Conservation (phyloP, 2,329 filamentous ascomycete species). For the Saccharata proteae region DNA sequence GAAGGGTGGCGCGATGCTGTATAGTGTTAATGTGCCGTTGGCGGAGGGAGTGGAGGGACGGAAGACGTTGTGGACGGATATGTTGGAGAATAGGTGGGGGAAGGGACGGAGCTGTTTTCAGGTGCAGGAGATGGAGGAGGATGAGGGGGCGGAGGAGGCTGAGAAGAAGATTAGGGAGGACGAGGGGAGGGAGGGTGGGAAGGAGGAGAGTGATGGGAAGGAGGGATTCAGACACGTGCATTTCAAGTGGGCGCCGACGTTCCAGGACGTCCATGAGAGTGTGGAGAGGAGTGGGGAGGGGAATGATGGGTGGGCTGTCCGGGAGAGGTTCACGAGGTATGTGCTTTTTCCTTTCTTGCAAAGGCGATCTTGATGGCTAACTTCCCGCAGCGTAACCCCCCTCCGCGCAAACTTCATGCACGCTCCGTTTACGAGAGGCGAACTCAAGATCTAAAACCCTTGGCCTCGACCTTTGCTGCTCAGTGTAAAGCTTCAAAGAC, state of each 20-base stretch:
- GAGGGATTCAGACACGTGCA: slow-evolving; percentile 59
- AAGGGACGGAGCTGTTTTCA: slow-evolving; percentile 72
- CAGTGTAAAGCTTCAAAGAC: too few relatives aligned
- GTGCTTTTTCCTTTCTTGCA: slow-evolving; percentile 14
- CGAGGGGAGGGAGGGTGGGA: slow-evolving; percentile 36
- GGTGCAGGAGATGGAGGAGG: slow-evolving; percentile 55
- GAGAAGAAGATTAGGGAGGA: slow-evolving; percentile 63
- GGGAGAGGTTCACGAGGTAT: slow-evolving; percentile 75
- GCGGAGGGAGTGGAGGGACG: slow-evolving; percentile 59
- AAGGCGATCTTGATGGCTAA: slow-evolving; percentile 1
- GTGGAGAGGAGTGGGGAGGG: slow-evolving; percentile 65
- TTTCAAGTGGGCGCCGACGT: slow-evolving; percentile 88
- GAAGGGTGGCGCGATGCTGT: slow-evolving; percentile 80
- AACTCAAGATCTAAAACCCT: too few relatives aligned
- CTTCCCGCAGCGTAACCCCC: slow-evolving; percentile 60
- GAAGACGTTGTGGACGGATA: slow-evolving; percentile 69
- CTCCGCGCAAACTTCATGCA: slow-evolving; percentile 90
- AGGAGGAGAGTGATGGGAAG: slow-evolving; percentile 20
- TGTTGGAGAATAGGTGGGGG: slow-evolving; percentile 83
- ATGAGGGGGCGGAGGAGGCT: slow-evolving; percentile 50
- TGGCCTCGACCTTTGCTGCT: too few relatives aligned
- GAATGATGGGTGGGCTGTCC: slow-evolving; percentile 88
- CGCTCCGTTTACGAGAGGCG: too few relatives aligned
- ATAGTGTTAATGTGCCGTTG: slow-evolving; percentile 81
- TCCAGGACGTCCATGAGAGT: slow-evolving; percentile 75